These are phyloP conservation scores for Cynanchum wilfordii DNA, from an alignment of 257 asterid species.

Conservation along the genomic window DNA sequence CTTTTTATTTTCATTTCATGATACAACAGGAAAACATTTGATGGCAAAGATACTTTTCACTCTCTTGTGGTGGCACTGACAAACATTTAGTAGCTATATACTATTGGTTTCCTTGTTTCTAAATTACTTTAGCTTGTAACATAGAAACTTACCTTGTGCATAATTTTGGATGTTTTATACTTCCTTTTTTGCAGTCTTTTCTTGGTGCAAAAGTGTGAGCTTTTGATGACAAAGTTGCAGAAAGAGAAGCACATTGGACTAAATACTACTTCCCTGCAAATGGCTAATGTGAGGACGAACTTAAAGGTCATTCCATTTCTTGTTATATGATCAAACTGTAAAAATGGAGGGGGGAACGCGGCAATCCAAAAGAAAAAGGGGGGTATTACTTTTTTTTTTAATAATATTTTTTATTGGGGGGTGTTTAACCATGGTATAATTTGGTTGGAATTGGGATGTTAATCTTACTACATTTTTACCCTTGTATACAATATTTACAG, in stretches of 20 bases:
- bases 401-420: too few relatives aligned
- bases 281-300: not conserved
- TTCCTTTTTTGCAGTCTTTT: conserved; percentile 11
- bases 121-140: not conserved
- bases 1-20: not conserved
- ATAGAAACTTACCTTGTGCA: not conserved
- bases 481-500: not conserved
- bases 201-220: conserved; percentile 9
- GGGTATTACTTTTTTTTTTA: not conserved
- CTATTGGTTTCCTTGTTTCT: not conserved
- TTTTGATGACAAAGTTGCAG: too few relatives aligned
- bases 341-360: not conserved
- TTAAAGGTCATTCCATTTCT: not conserved
- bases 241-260: too few relatives aligned
- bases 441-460: not conserved
- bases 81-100: not conserved
- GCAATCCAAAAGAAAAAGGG: not conserved
- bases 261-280: not conserved
- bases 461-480: not conserved
- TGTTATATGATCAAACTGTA: not conserved
- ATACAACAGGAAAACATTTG: not conserved
- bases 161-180: not conserved
- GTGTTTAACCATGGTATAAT: not conserved
- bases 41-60: not conserved
- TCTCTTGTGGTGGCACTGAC: not conserved